Conservation (phyloP, 176 grass and related monocot species). For the Cenchrus purpureus region DNA sequence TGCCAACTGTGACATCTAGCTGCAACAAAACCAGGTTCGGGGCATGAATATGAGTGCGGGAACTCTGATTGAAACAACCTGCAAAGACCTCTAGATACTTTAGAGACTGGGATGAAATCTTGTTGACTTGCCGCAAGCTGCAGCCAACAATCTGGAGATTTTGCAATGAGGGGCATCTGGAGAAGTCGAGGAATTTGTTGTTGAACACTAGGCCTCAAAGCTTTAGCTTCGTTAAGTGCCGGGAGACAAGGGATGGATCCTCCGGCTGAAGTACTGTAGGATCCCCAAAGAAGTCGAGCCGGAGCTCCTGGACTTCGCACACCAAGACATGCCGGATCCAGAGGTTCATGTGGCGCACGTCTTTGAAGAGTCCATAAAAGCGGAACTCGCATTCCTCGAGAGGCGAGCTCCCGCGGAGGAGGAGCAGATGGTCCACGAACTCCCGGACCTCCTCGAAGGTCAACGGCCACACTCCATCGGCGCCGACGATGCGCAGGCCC, state of each 20-base stretch:
- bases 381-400: not conserved
- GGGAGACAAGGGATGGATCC: not conserved
- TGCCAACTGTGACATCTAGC: not conserved
- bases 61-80: too few species aligned
- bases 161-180: not conserved
- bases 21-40: not conserved
- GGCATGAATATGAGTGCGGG: not conserved
- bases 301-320: constrained; percentile 1
- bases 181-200: not conserved
- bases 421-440: not conserved
- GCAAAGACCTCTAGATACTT: not conserved
- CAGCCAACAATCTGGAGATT: not conserved
- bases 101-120: constrained; percentile 2
- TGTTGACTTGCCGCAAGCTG: rapidly evolving
- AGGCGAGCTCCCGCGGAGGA: not conserved
- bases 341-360: not conserved
- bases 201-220: not conserved
- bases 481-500: constrained; percentile 16
- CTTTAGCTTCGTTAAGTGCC: not conserved
- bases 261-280: too few species aligned
- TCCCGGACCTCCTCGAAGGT: not conserved
- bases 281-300: not conserved
- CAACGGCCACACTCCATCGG: not conserved
- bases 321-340: constrained; percentile 3
- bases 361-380: too few species aligned